Percentiles rank a stretch among this genome's conserved stretches.
These are phyloP conservation scores for Candida xyloterini DNA, from an alignment of 805 yeast species.

Conservation along the genomic window DNA sequence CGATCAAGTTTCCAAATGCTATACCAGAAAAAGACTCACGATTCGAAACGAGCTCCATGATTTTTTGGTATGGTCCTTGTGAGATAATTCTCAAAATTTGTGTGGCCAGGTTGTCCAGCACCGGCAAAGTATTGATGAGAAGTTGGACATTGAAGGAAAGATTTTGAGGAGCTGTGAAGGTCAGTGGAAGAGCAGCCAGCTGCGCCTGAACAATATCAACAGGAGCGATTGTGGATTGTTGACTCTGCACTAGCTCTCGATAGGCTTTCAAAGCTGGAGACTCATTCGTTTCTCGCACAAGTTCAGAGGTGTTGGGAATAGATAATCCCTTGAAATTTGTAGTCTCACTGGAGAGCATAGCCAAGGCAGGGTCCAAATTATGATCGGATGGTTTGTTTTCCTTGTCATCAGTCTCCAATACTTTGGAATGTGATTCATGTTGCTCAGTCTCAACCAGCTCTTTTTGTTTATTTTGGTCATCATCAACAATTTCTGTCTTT, in stretches of 20 bases:
- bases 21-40: conserved; percentile 64
- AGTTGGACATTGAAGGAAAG: conserved; percentile 62
- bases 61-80: conserved; percentile 71
- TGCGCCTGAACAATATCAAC: conserved; percentile 41
- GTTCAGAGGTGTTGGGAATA: conserved; percentile 35
- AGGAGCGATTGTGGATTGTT: conserved; percentile 17
- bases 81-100: conserved; percentile 75
- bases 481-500: background rate
- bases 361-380: conserved; percentile 12
- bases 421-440: background rate
- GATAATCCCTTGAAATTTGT: conserved; percentile 31
- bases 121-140: conserved; percentile 65
- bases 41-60: conserved; percentile 64
- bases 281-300: conserved; percentile 25
- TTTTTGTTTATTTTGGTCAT: conserved; percentile 1
- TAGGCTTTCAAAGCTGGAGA: conserved; percentile 28
- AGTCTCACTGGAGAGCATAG: conserved; percentile 14
- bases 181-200: conserved; percentile 57
- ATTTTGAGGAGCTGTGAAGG: conserved; percentile 53
- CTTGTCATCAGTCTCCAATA: conserved; percentile 3
- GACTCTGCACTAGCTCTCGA: conserved; percentile 23
- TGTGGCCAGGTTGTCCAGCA: conserved; percentile 76
- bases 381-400: conserved; percentile 9
- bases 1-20: conserved; percentile 63
- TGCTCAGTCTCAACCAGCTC: conserved; percentile 1